phyloP scores from a whole-genome alignment of 2,329 filamentous ascomycete species.

The Fusarium floridanum region DNA sequence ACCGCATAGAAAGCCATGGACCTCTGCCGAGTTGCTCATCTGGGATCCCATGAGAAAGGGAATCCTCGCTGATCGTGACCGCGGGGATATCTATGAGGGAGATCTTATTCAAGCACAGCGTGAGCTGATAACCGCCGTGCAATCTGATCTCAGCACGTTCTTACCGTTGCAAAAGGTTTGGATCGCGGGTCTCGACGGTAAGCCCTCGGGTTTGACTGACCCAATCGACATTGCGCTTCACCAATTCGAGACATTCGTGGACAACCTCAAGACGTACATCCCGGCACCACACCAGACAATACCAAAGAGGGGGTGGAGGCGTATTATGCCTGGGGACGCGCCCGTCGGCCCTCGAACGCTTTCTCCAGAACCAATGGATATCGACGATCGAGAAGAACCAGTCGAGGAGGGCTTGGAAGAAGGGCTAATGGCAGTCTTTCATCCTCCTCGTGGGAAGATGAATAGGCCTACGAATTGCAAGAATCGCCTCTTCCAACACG shows the following conservation, averaged over 20 bases:
- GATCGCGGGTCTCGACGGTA: constrained; percentile 55
- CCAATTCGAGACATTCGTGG: constrained; percentile 51
- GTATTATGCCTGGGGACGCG: constrained; percentile 41
- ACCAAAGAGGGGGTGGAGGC: constrained; percentile 53
- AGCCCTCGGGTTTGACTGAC: constrained; percentile 39
- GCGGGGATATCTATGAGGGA: constrained; percentile 40
- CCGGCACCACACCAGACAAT: constrained; percentile 52
- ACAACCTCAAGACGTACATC: constrained; percentile 51
- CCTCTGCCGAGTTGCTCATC: constrained; percentile 63
- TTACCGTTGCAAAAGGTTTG: constrained; percentile 59
- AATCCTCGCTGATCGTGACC: constrained; percentile 34
- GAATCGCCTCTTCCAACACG: constrained; percentile 61
- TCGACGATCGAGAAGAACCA: constrained; percentile 34
- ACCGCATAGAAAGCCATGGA: constrained; percentile 51
- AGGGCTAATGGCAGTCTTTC: constrained; percentile 58
- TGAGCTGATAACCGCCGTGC: constrained; percentile 56
- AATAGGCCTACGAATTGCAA: constrained; percentile 49
- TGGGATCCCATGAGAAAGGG: constrained; percentile 60
- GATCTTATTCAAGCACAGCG: constrained; percentile 62
- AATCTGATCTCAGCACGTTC: constrained; percentile 34
- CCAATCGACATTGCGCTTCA: constrained; percentile 59
- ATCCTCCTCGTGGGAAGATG: constrained; percentile 56
- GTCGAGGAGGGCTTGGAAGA: constrained; percentile 30
- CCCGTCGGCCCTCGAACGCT: background rate
- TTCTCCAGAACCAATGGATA: constrained; percentile 35